Percentiles rank a stretch among this genome's conserved stretches.
Evolutionary conservation across 2,329 filamentous ascomycete species (phyloP).

Genomic region (Penicillium nordicum): DNA sequence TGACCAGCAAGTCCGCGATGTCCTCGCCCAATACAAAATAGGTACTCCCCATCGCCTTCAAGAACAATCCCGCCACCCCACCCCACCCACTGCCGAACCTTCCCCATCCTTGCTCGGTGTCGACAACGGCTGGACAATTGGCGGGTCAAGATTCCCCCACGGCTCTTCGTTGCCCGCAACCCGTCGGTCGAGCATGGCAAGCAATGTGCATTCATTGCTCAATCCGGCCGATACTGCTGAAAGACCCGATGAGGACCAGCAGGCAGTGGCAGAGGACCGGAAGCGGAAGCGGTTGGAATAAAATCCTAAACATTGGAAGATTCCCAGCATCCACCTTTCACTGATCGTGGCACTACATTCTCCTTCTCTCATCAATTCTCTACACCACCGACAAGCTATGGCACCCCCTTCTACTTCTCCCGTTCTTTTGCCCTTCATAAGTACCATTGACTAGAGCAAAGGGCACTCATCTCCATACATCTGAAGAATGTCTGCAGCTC

Average conservation of each 20-base stretch:
- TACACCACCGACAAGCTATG: constrained; percentile 3
- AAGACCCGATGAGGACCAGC: constrained; percentile 61
- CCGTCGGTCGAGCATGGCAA: constrained; percentile 67
- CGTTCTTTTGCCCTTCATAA: constrained; percentile 12
- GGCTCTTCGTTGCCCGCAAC: constrained; percentile 56
- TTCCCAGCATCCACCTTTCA: neutral
- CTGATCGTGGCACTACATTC: neutral
- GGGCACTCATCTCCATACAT: constrained; percentile 5
- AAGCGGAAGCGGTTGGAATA: constrained; percentile 58
- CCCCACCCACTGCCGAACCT: constrained; percentile 52
- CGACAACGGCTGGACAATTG: constrained; percentile 56
- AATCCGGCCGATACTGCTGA: constrained; percentile 68
- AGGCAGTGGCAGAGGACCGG: constrained; percentile 53
- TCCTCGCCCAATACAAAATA: constrained; percentile 64
- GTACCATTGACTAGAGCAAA: constrained; percentile 11
- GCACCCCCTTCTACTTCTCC: neutral
- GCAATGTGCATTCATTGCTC: constrained; percentile 63
- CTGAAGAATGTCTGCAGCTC: constrained; percentile 3
- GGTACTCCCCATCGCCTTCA: constrained; percentile 51
- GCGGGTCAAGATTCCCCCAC: constrained; percentile 43
- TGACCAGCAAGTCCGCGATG: constrained; percentile 62
- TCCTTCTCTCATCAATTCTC: neutral
- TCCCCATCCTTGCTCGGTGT: constrained; percentile 49
- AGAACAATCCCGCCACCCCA: constrained; percentile 50
- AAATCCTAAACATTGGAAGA: constrained; percentile 19